Conservation (phyloP, 176 grass and related monocot genomes). For the Bonia amplexicaulis region DNA sequence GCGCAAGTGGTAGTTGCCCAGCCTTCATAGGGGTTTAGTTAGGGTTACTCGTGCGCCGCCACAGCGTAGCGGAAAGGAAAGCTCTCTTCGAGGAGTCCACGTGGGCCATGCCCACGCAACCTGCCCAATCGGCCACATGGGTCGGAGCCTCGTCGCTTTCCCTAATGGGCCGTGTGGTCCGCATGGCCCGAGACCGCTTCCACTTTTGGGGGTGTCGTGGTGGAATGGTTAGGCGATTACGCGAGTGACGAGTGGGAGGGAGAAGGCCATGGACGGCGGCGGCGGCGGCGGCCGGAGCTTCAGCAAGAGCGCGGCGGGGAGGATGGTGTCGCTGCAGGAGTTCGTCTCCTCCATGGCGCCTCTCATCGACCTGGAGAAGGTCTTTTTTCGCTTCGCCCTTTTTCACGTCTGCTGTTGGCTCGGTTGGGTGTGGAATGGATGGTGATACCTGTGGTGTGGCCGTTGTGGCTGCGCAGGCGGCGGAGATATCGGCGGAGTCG, state of each 20-base stretch:
- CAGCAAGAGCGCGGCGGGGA: constrained; percentile 22
- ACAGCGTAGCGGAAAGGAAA: neutral
- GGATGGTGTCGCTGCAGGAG: constrained; percentile 47
- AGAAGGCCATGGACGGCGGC: constrained; percentile 5
- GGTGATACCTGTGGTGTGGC: neutral
- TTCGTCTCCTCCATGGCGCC: constrained; percentile 73
- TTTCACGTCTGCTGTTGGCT: neutral
- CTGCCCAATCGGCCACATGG: neutral
- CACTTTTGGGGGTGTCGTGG: too few relatives aligned
- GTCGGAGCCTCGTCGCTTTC: neutral
- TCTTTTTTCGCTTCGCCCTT: neutral
- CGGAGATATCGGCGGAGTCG: constrained; percentile 63
- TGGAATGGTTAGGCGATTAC: neutral
- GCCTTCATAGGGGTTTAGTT: constrained; percentile 17
- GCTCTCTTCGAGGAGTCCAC: neutral
- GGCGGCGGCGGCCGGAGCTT: constrained; percentile 22
- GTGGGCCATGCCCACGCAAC: neutral
- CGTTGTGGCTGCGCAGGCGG: constrained; percentile 35
- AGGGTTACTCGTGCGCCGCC: constrained; percentile 14
- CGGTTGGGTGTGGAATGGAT: neutral
- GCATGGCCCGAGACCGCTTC: too few relatives aligned
- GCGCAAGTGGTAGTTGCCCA: neutral
- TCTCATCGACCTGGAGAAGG: constrained; percentile 93
- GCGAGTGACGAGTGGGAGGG: too few relatives aligned
- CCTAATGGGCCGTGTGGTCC: neutral